Evolutionary conservation across 306 rosid species (phyloP).

Genomic region (Sindora glabra): DNA sequence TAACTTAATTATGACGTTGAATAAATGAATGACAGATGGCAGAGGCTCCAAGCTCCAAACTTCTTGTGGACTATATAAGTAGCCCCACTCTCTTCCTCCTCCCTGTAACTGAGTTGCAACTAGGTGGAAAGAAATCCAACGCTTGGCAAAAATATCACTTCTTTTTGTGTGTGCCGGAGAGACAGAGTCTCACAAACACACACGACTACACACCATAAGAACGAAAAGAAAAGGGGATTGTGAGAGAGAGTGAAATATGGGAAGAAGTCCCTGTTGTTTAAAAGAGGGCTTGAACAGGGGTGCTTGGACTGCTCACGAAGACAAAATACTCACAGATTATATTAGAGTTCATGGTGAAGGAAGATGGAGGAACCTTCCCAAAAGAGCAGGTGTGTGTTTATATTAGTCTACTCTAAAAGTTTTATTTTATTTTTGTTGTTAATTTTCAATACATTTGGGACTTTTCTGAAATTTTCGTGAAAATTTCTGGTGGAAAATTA

Average conservation of each 20-base stretch:
- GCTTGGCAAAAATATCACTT: too few relatives aligned
- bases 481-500: neutral
- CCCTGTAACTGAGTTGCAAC: too few relatives aligned
- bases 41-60: too few relatives aligned
- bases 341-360: constrained; percentile 41
- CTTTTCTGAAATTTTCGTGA: neutral
- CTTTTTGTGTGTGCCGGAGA: neutral
- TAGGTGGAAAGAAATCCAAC: too few relatives aligned
- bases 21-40: too few relatives aligned
- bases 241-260: constrained; percentile 18
- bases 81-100: neutral
- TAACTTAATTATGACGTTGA: too few relatives aligned
- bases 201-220: neutral
- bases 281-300: constrained; percentile 52
- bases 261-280: constrained; percentile 49
- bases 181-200: neutral
- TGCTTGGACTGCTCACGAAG: constrained; percentile 48
- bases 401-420: too few relatives aligned
- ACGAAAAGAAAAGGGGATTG: neutral
- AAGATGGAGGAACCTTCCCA: constrained; percentile 50
- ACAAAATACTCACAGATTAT: constrained; percentile 33
- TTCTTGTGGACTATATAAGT: too few relatives aligned
- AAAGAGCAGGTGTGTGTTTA: constrained; percentile 37
- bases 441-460: neutral
- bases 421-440: neutral